phyloP scores from a whole-genome alignment of 345 rosid genomes.

The Iberis pinnata region DNA sequence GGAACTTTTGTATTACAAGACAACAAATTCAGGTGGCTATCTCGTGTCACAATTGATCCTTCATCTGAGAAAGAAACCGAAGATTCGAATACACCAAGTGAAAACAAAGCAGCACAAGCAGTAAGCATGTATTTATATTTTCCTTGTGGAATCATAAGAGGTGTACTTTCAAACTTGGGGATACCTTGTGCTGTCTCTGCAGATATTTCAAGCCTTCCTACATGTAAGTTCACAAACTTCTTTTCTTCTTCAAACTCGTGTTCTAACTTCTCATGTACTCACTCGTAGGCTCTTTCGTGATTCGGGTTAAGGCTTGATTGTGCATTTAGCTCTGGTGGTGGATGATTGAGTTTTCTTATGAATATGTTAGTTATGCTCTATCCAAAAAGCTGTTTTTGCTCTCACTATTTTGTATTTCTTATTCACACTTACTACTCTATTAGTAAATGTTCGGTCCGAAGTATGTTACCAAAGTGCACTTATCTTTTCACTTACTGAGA shows the following conservation, averaged over 20 bases:
- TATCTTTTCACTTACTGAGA: too few species aligned
- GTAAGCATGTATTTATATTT: constrained; percentile 86
- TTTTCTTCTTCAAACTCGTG: neutral
- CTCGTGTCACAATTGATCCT: constrained; percentile 62
- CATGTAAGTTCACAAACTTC: constrained; percentile 50
- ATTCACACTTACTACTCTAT: too few species aligned
- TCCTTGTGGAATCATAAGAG: constrained; percentile 94
- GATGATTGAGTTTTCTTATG: too few species aligned
- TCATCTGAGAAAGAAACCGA: constrained; percentile 44
- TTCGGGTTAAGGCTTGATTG: constrained; percentile 70
- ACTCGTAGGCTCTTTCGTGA: constrained; percentile 68
- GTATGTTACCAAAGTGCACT: too few species aligned
- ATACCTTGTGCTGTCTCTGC: constrained; percentile 96
- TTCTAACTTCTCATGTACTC: neutral
- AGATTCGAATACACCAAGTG: constrained; percentile 49
- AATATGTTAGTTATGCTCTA: too few species aligned
- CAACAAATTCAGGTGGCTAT: constrained; percentile 79
- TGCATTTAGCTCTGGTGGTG: constrained; percentile 2
- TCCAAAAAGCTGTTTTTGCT: too few species aligned
- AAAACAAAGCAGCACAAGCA: constrained; percentile 60
- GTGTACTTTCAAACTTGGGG: constrained; percentile 95
- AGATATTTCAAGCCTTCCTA: constrained; percentile 87
- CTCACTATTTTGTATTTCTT: too few species aligned
- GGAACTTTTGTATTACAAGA: constrained; percentile 99
- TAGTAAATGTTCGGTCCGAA: too few species aligned